Base-by-base conservation (phyloP, 768 basidiomycete genomes). In the Leccinellum rugosiceps region DNA sequence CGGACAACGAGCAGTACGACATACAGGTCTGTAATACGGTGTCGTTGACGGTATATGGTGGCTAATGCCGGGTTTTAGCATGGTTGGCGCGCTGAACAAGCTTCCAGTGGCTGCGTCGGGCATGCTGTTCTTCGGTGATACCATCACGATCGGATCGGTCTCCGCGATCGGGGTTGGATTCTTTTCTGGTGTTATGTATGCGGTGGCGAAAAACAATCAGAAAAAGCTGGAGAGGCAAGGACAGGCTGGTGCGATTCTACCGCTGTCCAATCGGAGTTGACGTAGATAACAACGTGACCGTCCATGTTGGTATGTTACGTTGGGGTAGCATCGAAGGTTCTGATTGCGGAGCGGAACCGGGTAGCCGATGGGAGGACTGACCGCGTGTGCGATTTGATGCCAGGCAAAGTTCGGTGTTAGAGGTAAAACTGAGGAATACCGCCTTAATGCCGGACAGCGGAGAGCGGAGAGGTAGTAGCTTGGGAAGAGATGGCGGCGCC, bases 31-130 rank as follows among this genome's bases (percentile, higher is more conserved):
- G 80, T 64, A 23, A 44, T 23, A 3, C 41, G 14, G 44, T 17
- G 41, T 17, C 41, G 6, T 30, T 41, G 26, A 48, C 28, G 31
- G 35, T 19, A 45, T 51, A 28, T 26, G 19, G 43, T 32, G 34
- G 55, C 60, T 63, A 21, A 72, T 3, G 43, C 4, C 53, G 38
- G 41, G 11, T 49, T 47, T 53, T 62, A 93, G 90, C 63, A 98
- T 98, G 95, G 94, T 97, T 55, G 95, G 95, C 11, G 95, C 95
- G 0, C 74, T 98, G 64, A 98, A 98, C 77, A 98, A 98, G 77
- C 80, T 99, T 19, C 97, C 97, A 35, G 94, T 99, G 49, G 97
- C 97, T 7, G 95, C 94, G 14, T 97, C 94, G n/a, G 97, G 97
- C 23, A 92, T 99, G 88, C 73, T 99, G 58, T 97, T 97, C 76